A percentile compares a stretch with the other conserved stretches of the same genome.
These are phyloP conservation scores for Vigna reflexopilosa DNA, from an alignment of 306 rosid species.

Conservation along the genomic window DNA sequence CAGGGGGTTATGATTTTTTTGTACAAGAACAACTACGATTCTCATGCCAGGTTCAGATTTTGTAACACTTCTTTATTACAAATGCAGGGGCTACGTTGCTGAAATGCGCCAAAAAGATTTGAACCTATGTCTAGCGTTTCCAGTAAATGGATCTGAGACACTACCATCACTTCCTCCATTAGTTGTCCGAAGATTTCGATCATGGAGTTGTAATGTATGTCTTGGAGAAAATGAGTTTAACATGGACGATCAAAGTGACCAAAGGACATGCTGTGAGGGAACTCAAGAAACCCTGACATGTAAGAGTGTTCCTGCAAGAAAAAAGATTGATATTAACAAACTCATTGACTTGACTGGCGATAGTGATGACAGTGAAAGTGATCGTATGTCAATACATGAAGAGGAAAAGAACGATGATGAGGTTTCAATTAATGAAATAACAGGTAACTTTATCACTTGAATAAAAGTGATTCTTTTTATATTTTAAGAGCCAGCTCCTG, in stretches of 20 bases:
- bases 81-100: slow-evolving; percentile 73
- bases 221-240: slow-evolving; percentile 4
- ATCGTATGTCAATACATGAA: slow-evolving; percentile 23
- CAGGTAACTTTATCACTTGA: slow-evolving; percentile 52
- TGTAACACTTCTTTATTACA: slow-evolving; percentile 19
- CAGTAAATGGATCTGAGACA: slow-evolving; percentile 48
- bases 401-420: slow-evolving; percentile 48
- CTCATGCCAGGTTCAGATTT: slow-evolving; percentile 14
- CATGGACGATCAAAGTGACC: slow-evolving; percentile 37
- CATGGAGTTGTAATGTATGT: slow-evolving; percentile 63
- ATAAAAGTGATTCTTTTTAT: slow-evolving; percentile 15
- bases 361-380: slow-evolving; percentile 15
- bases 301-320: slow-evolving; percentile 30
- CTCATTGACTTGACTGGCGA: slow-evolving; percentile 6
- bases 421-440: slow-evolving; percentile 28
- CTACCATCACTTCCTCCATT: slow-evolving; percentile 58
- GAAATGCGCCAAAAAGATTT: slow-evolving; percentile 62
- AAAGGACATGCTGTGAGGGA: not conserved
- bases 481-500: slow-evolving; percentile 32
- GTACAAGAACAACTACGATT: not conserved
- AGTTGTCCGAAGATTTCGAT: slow-evolving; percentile 55
- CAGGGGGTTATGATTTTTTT: not conserved
- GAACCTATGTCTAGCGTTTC: slow-evolving; percentile 69
- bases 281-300: slow-evolving; percentile 41
- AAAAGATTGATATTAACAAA: slow-evolving; percentile 36